phyloP scores from a whole-genome alignment of 495 filamentous ascomycete species.

The Neurospora sp. region DNA sequence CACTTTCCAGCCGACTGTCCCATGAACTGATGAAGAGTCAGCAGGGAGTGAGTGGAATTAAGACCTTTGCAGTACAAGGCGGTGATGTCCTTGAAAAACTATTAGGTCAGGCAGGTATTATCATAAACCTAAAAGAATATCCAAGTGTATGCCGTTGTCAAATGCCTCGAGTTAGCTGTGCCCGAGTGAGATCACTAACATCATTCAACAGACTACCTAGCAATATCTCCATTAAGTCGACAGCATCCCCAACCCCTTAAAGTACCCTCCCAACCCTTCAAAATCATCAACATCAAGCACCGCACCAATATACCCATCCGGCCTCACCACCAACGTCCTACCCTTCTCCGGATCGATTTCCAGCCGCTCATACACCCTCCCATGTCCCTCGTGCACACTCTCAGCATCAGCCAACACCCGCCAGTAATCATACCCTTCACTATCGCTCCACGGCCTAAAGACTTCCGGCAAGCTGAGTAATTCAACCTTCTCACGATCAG shows the following conservation, averaged over 20 bases:
- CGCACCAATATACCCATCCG: conserved; percentile 55
- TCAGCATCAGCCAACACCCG: conserved; percentile 53
- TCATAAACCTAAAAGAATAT: background rate
- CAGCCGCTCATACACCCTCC: conserved; percentile 49
- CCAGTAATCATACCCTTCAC: conserved; percentile 50
- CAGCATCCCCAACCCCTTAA: conserved; percentile 6
- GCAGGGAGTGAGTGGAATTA: background rate
- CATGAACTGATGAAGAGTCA: background rate
- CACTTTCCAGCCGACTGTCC: background rate
- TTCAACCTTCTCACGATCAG: conserved; percentile 35
- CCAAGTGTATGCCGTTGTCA: background rate
- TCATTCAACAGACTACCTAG: background rate
- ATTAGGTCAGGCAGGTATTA: background rate
- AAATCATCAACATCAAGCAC: conserved; percentile 37
- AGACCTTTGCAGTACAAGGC: background rate
- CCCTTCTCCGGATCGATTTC: conserved; percentile 50
- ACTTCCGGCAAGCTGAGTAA: conserved; percentile 44
- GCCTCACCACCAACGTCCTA: conserved; percentile 38
- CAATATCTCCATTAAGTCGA: background rate
- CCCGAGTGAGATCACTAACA: background rate
- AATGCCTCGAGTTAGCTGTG: background rate
- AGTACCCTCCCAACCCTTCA: conserved; percentile 8
- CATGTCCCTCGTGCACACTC: conserved; percentile 46
- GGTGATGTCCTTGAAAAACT: background rate
- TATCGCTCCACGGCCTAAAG: conserved; percentile 45